These are phyloP conservation scores for Tolypocladium capitatum DNA, from an alignment of 2,329 filamentous ascomycete species.

Conservation along the genomic window DNA sequence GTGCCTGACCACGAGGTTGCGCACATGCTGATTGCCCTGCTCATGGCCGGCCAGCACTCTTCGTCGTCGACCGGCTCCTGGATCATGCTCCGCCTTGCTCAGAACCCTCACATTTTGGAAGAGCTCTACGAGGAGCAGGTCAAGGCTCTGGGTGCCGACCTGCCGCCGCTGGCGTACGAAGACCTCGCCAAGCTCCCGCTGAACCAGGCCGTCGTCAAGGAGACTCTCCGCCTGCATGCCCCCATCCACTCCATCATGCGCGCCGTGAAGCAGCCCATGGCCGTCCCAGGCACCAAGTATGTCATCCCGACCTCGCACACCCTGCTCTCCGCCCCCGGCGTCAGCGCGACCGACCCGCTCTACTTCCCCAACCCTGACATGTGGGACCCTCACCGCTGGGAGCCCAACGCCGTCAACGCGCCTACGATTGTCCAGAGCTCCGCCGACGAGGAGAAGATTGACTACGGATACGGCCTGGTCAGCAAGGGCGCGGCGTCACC, in stretches of 20 bases:
- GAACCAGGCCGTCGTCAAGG: conserved; percentile 75
- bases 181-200: conserved; percentile 66
- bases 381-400: conserved; percentile 92
- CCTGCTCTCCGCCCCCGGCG: conserved; percentile 74
- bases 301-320: conserved; percentile 69
- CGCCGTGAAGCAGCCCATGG: conserved; percentile 79
- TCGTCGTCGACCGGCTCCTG: conserved; percentile 74
- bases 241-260: conserved; percentile 94
- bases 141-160: conserved; percentile 55
- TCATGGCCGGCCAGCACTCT: conserved; percentile 87
- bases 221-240: conserved; percentile 80
- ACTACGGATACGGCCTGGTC: conserved; percentile 88
- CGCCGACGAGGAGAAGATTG: conserved; percentile 58
- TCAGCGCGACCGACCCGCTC: conserved; percentile 55
- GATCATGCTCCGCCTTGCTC: conserved; percentile 72
- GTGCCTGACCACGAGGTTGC: conserved; percentile 78
- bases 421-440: conserved; percentile 31
- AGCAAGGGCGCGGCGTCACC: conserved; percentile 83
- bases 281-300: conserved; percentile 69
- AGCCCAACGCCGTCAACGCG: conserved; percentile 46
- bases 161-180: conserved; percentile 65
- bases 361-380: conserved; percentile 71
- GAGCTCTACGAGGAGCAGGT: conserved; percentile 77
- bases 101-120: conserved; percentile 63
- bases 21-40: conserved; percentile 86